A percentile compares a stretch with the other conserved stretches of the same genome.
phyloP scores from a whole-genome alignment of 2,329 filamentous ascomycete genomes.

The Sclerotinia sclerotiorum region DNA sequence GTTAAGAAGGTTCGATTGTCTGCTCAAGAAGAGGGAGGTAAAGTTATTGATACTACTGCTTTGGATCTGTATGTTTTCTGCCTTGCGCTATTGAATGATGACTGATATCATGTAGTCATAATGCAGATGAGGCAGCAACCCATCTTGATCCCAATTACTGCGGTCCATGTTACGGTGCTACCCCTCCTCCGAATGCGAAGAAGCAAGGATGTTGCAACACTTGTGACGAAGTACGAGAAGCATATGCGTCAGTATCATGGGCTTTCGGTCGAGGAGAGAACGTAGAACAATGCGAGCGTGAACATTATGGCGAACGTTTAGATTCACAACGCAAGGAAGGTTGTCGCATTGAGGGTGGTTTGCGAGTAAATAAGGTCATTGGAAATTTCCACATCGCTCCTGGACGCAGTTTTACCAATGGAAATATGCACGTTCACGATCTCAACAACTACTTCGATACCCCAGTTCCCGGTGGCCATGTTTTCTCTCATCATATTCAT shows the following conservation, averaged over 20 bases:
- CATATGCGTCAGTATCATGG: slow-evolving; percentile 87
- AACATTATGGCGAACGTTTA: slow-evolving; percentile 88
- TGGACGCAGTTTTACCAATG: slow-evolving; percentile 91
- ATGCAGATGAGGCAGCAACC: slow-evolving; percentile 60
- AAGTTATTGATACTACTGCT: slow-evolving; percentile 67
- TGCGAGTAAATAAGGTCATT: slow-evolving; percentile 97
- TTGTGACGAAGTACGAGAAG: slow-evolving; percentile 93
- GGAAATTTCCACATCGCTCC: slow-evolving; percentile 99
- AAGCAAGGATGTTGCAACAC: slow-evolving; percentile 96
- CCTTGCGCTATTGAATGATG: slow-evolving; percentile 25
- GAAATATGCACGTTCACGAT: slow-evolving; percentile 97
- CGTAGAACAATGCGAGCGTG: slow-evolving; percentile 91
- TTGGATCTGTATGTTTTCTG: slow-evolving; percentile 57
- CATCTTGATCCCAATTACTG: slow-evolving; percentile 94
- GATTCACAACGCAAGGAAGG: slow-evolving; percentile 88
- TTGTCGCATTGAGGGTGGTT: slow-evolving; percentile 86
- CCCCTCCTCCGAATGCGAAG: slow-evolving; percentile 64
- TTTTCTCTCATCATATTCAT: slow-evolving; percentile 87
- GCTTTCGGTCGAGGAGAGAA: slow-evolving; percentile 89
- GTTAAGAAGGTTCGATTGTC: slow-evolving; percentile 85
- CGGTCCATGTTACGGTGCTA: slow-evolving; percentile 87
- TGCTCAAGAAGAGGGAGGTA: slow-evolving; percentile 70
- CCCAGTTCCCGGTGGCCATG: slow-evolving; percentile 68
- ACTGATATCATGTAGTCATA: slow-evolving; percentile 52
- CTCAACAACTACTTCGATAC: slow-evolving; percentile 90